These are phyloP conservation scores for Alternaria brassicae DNA, from an alignment of 2,329 filamentous ascomycete species.

Conservation along the genomic window DNA sequence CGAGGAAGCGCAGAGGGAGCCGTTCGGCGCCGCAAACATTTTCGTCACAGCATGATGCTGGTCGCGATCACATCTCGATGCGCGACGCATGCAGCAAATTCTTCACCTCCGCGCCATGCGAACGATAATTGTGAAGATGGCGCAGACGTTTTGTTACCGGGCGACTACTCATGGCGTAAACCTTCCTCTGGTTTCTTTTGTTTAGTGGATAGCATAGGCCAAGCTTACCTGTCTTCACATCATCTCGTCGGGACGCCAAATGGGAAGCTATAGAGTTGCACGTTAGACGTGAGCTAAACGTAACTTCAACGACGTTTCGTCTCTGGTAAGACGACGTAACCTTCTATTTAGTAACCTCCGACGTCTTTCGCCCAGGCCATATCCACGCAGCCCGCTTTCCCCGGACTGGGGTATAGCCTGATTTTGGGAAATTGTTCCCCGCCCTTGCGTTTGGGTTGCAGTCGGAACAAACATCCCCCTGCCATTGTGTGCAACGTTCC, in stretches of 20 bases:
- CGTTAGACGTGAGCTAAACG: constrained; percentile 21
- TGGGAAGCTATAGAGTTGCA: constrained; percentile 28
- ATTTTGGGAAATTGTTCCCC: constrained; percentile 33
- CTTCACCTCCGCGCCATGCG: constrained; percentile 23
- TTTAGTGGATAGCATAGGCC: constrained; percentile 26
- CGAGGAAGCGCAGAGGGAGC: constrained; percentile 4
- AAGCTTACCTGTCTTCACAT: constrained; percentile 27
- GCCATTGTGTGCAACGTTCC: constrained; percentile 13
- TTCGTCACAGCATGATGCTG: constrained; percentile 16
- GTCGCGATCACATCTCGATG: constrained; percentile 12
- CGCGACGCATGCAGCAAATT: constrained; percentile 16
- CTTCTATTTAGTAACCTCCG: constrained; percentile 13
- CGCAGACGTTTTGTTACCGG: constrained; percentile 7
- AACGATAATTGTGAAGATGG: constrained; percentile 23
- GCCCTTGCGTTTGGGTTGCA: constrained; percentile 21
- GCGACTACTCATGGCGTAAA: neutral
- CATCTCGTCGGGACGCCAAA: constrained; percentile 24
- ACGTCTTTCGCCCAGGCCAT: constrained; percentile 4
- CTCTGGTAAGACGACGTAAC: constrained; percentile 20
- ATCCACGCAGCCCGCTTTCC: constrained; percentile 26
- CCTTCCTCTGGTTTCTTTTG: constrained; percentile 6
- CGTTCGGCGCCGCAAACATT: constrained; percentile 17
- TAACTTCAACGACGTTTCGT: constrained; percentile 14
- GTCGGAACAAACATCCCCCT: constrained; percentile 24
- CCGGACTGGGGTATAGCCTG: constrained; percentile 22